Base-by-base conservation (phyloP, 306 rosid genomes). In the Cucumis sativus region DNA sequence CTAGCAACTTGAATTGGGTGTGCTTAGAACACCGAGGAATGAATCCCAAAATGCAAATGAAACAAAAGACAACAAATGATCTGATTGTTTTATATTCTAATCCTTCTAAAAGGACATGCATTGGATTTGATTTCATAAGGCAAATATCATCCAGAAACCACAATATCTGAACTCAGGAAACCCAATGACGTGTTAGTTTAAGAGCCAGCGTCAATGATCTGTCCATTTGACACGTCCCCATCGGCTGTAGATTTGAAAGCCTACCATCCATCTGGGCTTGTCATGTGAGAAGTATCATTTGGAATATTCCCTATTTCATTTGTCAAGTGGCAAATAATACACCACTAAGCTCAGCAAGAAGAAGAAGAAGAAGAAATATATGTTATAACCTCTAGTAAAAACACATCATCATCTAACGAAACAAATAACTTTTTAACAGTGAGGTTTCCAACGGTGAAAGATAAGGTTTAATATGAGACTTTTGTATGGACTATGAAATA, bases 301-400 rank as follows among this genome's bases (percentile, higher is more conserved):
- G 41, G 76, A 71, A 71, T 71, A 71, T 71, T 71, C 76, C 76
- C 23, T 28, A 25, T 49, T 47, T 49, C n/a, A 20, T 49, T 47
- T 47, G 76, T 49, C 59, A 47, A 71, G 43, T 49, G 60, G 21
- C 35, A 51, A 71, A 49, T 16, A 21, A 71, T 49, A 25, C 60
- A 28, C 5, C 43, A 52, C 56, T 10, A 68, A 43, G 54, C 72
- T 33, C 37, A 33, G 37, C 37, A 33, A 33, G 37, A 33, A 33
- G 37, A 33, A 33, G 37, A 33, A 35, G 28, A 69, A 20, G 20
- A 41, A 41, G 10, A 69, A 39, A 10, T 57, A 69, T 37, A 41
- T 69, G 75, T 10, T 20, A 43, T 41, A 37, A 39, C 55, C 74
- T 39, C 25, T 37, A 65, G 15, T 1, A 39, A 37, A 66, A 18